These are phyloP conservation scores for Cladorrhinum samala DNA, from an alignment of 495 filamentous ascomycete species.

Conservation along the genomic window DNA sequence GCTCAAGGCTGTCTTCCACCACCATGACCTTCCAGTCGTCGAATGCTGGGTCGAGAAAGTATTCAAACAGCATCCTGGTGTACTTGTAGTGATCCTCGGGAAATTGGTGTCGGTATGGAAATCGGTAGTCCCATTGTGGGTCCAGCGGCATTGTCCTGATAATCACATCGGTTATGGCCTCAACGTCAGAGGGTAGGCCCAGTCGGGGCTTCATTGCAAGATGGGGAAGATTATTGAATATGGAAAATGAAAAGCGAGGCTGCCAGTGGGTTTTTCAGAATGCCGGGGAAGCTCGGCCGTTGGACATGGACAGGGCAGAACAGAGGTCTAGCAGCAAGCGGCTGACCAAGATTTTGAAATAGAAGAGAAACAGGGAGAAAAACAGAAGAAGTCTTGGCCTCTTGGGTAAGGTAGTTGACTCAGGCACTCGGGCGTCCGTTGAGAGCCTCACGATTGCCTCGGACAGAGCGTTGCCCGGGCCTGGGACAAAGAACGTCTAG, in stretches of 20 bases:
- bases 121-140: slow-evolving; percentile 35
- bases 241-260: not conserved
- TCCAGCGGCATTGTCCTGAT: slow-evolving; percentile 33
- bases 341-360: not conserved
- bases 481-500: not conserved
- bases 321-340: not conserved
- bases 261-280: not conserved
- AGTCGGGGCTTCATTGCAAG: slow-evolving; percentile 22
- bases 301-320: not conserved
- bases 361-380: not conserved
- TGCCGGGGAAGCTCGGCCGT: no score
- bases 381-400: not conserved
- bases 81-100: slow-evolving; percentile 33
- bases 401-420: no score
- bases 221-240: not conserved
- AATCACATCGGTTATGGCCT: slow-evolving; percentile 30
- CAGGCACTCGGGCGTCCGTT: not conserved
- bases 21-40: slow-evolving; percentile 35
- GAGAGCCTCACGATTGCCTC: not conserved
- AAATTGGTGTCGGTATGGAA: slow-evolving; percentile 23
- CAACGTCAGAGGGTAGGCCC: slow-evolving; percentile 24
- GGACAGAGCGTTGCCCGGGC: not conserved
- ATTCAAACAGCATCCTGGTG: slow-evolving; percentile 28
- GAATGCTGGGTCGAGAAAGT: slow-evolving; percentile 25
- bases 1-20: slow-evolving; percentile 24